Evolutionary conservation across 2,329 filamentous ascomycete species (phyloP), one percentile per base, ranked within the genome.

Genomic region (Neofusicoccum sp.): DNA sequence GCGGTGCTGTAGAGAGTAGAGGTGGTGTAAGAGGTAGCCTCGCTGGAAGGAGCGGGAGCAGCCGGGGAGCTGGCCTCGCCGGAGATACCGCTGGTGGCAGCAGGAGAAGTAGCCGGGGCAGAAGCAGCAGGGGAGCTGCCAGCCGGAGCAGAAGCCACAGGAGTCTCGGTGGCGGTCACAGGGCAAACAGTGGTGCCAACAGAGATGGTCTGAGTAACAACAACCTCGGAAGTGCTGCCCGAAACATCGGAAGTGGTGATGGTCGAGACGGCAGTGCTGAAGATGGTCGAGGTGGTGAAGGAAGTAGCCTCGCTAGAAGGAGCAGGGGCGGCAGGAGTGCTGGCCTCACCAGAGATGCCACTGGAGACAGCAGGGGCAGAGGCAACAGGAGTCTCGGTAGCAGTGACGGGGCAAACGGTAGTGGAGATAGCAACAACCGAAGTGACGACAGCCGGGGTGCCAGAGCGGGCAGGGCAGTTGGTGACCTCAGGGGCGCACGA

Each of bases 131-230:
- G 57, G 53, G 65, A 63, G 43, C 49, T 59, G 59, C 3, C 62
- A 30, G 51, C 48, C 38, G 40, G 36, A 28, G n/a, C 36, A 9
- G 47, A 54, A 5, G 2, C 26, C 20, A n/a, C 47, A 41, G 44
- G 33, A 5, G 57, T 59, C 57, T 59, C 14, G 4, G 57, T 59
- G 14, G 56, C 57, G 11, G 57, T 49, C 34, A 62, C 31, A 20
- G 58, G 56, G 51, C 60, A 36, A 40, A 33, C 47, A 20, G 54
- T 58, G 14, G 54, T 58, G 84, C 83, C 70, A 85, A 80, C 33
- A 77, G 54, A 45, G 6, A 58, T 30, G 31, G 54, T 58, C 54
- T 58, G 54, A 9, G 54, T 58, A 6, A 60, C 57, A 48, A 66
- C 63, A 6, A 34, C 34, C n/a, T 36, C 34, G 8, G n/a, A 11